Base-by-base conservation (phyloP, 179 eudicot genomes). In the Amaranthus tricolor region DNA sequence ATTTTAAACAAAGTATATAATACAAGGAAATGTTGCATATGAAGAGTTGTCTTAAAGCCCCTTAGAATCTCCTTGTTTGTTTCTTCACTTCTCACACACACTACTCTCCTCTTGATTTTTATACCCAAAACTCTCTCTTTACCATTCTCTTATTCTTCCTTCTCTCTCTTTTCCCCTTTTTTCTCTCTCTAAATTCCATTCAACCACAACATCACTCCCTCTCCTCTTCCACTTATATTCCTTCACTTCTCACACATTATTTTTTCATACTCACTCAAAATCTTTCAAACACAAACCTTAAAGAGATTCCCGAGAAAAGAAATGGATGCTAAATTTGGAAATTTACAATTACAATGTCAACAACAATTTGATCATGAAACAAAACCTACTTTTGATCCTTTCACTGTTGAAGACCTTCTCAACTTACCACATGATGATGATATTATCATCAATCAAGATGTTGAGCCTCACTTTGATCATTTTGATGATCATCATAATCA, bases 351-450 rank as follows among this genome's bases (percentile, higher is more conserved):
- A 9, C 31, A 66, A 16, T 52, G 44, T 11, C n/a, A n/a, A 17
- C 24, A 49, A 49, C 56, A 11, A 16, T 15, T 57, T 12, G 58
- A 66, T 3, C 68, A 76, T 5, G 77, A 72, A 40, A 75, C 68
- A 17, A 72, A 72, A 53, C 62, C 65, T 64, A 72, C 77, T 40
- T 58, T 59, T 31, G 79, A 74, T 17, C 72, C 86, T 17, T 89
- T 94, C 59, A 77, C 82, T 47, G 86, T 94, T 16, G 98, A 95
- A 21, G 99, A 95, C 81, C 85, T 92, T n/a, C 87, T 95, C 7
- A 88, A 89, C 52, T 91, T 95, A 68, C 82, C 98, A 10, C 87
- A 89, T 45, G 95, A 89, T 45, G 96, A 92, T 45, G 96, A 79
- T 20, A 77, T 69, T 5, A 72, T 72, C 58, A 16, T 72, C 40